phyloP scores from a whole-genome alignment of 768 basidiomycete species.

The Phlebiopsis gigantea region DNA sequence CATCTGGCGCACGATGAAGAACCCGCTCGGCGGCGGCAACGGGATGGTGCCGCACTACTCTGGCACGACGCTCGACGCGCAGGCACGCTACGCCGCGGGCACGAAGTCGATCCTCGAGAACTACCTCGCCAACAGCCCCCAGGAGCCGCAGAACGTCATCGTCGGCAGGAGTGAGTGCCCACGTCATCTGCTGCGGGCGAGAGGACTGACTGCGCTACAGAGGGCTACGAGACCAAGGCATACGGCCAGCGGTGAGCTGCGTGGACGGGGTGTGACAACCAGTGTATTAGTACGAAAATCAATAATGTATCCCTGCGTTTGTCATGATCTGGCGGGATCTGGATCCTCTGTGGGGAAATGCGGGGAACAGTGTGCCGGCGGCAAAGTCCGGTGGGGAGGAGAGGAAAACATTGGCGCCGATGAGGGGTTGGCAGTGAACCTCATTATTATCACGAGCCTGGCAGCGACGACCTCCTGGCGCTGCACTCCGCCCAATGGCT shows the following conservation, averaged over 20 bases:
- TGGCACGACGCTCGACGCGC: constrained; percentile 87
- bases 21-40: constrained; percentile 76
- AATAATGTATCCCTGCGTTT: neutral
- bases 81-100: constrained; percentile 75
- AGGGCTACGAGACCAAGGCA: constrained; percentile 17
- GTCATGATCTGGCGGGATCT: neutral
- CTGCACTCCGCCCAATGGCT: constrained; percentile 37
- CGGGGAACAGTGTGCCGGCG: constrained; percentile 3
- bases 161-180: constrained; percentile 35
- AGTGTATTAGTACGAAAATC: neutral
- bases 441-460: constrained; percentile 13
- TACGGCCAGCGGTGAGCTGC: constrained; percentile 10
- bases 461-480: constrained; percentile 3
- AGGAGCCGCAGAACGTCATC: constrained; percentile 78
- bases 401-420: neutral
- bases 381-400: constrained; percentile 5
- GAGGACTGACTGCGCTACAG: neutral
- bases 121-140: constrained; percentile 53
- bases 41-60: constrained; percentile 85
- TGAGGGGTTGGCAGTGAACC: constrained; percentile 6
- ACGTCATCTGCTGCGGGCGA: neutral
- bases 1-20: constrained; percentile 76
- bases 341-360: neutral
- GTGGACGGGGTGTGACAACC: neutral
- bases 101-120: constrained; percentile 64